Evolutionary conservation across 306 rosid genomes (phyloP).

Genomic region (Alnus glutinosa): DNA sequence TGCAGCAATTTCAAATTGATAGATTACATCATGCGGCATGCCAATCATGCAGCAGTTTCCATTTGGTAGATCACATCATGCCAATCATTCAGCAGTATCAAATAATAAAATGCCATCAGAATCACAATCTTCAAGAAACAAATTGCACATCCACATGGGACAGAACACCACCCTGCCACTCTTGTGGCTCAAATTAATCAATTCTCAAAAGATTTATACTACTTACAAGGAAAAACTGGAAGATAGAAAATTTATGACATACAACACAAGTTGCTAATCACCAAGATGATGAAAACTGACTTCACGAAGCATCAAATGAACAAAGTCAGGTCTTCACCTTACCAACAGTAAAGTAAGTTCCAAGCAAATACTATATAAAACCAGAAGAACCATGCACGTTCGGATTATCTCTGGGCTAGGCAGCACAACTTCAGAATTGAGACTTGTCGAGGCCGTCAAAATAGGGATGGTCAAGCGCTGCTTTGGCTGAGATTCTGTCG

Average conservation of each 20-base stretch:
- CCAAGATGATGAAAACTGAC: conserved; percentile 66
- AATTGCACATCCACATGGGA: too few species aligned
- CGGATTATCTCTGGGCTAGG: conserved; percentile 6
- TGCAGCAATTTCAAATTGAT: too few species aligned
- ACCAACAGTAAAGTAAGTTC: conserved; percentile 18
- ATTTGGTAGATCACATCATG: too few species aligned
- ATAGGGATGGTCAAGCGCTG: conserved; percentile 92
- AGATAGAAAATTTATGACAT: neutral
- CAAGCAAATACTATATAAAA: conserved; percentile 5
- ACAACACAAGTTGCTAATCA: conserved; percentile 37
- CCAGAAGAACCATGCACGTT: conserved; percentile 11
- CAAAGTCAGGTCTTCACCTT: conserved; percentile 18
- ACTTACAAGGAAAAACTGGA: neutral
- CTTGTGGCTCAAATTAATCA: neutral
- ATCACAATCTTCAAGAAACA: too few species aligned
- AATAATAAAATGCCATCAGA: too few species aligned
- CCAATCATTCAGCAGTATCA: too few species aligned
- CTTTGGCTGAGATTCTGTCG: conserved; percentile 97
- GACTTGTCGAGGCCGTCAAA: conserved; percentile 91
- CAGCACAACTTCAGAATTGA: conserved; percentile 49
- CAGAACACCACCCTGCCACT: neutral
- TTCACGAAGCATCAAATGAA: conserved; percentile 1
- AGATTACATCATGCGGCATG: too few species aligned
- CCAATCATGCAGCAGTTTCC: too few species aligned
- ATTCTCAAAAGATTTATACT: neutral